Evolutionary conservation across 352 stramenopile genomes (phyloP), one percentile per base, ranked within the genome.

Genomic region (Phytopythium vexans): DNA sequence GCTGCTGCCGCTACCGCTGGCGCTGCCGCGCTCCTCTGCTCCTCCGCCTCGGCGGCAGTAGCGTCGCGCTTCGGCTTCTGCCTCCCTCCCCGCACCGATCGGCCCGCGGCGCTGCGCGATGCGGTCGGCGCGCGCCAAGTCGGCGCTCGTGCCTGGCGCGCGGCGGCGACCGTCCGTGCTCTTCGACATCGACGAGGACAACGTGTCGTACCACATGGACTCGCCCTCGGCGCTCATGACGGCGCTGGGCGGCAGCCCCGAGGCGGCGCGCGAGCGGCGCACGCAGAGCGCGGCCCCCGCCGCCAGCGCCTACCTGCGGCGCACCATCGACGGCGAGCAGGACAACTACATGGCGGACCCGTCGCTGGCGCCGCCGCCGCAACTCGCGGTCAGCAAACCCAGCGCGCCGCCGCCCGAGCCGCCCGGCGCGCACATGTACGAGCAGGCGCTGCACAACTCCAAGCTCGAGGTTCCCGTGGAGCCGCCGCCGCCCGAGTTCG

Each of bases 151-250:
- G 31, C 49, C 49, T 44, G 33, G 49, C n/a, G n/a, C 49, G 39
- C 49, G 49, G 52, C 43, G 35, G 15, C 60, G 58, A 34, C 49
- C 67, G 64, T 66, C 65, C 16, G 66, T 77, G 45, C 54, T 76
- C 35, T 77, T 77, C 52, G 55, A 81, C 41, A 77, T 81, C 36
- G 68, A 57, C 10, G 71, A 77, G 38, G 66, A 81, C 59, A 58
- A 66, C 59, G 65, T 57, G 14, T 42, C 53, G 45, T 35, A 49
- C 12, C 51, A 14, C 31, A 49, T 37, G 32, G 52, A 59, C 21
- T 59, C 47, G 9, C 64, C 53, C 8, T 60, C 47, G 4, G 54
- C 41, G 32, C 44, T 65, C 41, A 60, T 56, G 16, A 52, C 51
- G 35, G 64, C 66, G 15, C 31, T 51, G 41, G 59, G 45, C 56